A percentile compares a stretch with the other conserved stretches of the same genome.
phyloP scores from a whole-genome alignment of 2,329 filamentous ascomycete genomes.

The Aspergillus sojae region DNA sequence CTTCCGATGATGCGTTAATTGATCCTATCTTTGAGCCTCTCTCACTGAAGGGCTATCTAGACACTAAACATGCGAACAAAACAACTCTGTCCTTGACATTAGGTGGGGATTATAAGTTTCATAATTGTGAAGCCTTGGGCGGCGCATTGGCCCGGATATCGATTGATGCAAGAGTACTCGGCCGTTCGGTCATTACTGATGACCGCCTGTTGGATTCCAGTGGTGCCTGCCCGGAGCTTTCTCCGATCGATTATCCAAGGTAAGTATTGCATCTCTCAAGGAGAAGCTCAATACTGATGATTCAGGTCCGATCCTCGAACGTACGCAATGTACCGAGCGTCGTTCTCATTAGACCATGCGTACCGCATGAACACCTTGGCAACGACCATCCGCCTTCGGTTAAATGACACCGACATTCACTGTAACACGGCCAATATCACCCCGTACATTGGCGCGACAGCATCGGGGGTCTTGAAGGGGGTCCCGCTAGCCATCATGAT shows the following conservation, averaged over 20 bases:
- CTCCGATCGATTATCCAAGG: not conserved
- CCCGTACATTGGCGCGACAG: conserved; percentile 9
- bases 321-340: conserved; percentile 9
- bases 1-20: not conserved
- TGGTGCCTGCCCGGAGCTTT: not conserved
- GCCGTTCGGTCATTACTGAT: not conserved
- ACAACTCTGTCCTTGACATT: not conserved
- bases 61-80: not conserved
- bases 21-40: not conserved
- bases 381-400: conserved; percentile 9
- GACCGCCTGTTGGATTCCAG: not conserved
- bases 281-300: not conserved
- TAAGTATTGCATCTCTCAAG: not conserved
- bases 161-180: not conserved
- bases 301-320: conserved; percentile 8
- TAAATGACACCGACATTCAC: conserved; percentile 10
- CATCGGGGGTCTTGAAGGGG: conserved; percentile 1
- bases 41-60: not conserved
- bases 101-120: not conserved
- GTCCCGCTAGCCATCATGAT: conserved; percentile 13
- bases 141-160: not conserved
- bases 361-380: conserved; percentile 12
- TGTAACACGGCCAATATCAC: conserved; percentile 17
- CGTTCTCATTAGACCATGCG: conserved; percentile 8
- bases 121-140: not conserved